A percentile compares a stretch with the other conserved stretches of the same genome.
These are phyloP conservation scores for Suhomyces bokatorum DNA, from an alignment of 1,139 yeast species.

Conservation along the genomic window DNA sequence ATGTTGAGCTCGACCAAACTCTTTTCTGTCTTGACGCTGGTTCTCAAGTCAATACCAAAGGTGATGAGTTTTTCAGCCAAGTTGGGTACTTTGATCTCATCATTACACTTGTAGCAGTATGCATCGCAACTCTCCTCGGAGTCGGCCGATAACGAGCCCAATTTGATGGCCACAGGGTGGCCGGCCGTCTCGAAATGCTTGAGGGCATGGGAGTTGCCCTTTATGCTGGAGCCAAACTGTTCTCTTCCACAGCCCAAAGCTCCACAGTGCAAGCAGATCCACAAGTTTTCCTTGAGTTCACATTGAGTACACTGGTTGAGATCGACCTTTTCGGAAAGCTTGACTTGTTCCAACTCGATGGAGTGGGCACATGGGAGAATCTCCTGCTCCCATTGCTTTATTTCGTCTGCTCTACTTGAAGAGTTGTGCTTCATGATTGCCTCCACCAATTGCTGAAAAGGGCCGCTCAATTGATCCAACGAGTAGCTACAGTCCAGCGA, in stretches of 20 bases:
- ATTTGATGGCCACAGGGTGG: constrained; percentile 84
- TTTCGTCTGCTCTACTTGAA: constrained; percentile 63
- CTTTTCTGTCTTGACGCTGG: constrained; percentile 70
- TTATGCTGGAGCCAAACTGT: constrained; percentile 83
- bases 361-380: constrained; percentile 80
- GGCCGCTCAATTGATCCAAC: constrained; percentile 24
- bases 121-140: constrained; percentile 60
- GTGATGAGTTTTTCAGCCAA: constrained; percentile 50
- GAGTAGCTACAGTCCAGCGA: constrained; percentile 25
- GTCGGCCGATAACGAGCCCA: constrained; percentile 81
- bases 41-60: constrained; percentile 69
- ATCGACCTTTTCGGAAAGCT: constrained; percentile 26
- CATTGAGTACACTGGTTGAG: constrained; percentile 60
- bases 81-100: constrained; percentile 77
- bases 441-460: constrained; percentile 36
- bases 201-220: constrained; percentile 91
- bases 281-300: constrained; percentile 64
- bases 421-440: constrained; percentile 67
- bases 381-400: constrained; percentile 91
- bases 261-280: constrained; percentile 93
- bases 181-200: constrained; percentile 55
- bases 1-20: constrained; percentile 84
- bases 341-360: constrained; percentile 45
- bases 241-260: constrained; percentile 88
- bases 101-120: constrained; percentile 86